These are phyloP conservation scores for Leucoagaricus sp. DNA, from an alignment of 1,284 basidiomycete species.

Conservation along the genomic window DNA sequence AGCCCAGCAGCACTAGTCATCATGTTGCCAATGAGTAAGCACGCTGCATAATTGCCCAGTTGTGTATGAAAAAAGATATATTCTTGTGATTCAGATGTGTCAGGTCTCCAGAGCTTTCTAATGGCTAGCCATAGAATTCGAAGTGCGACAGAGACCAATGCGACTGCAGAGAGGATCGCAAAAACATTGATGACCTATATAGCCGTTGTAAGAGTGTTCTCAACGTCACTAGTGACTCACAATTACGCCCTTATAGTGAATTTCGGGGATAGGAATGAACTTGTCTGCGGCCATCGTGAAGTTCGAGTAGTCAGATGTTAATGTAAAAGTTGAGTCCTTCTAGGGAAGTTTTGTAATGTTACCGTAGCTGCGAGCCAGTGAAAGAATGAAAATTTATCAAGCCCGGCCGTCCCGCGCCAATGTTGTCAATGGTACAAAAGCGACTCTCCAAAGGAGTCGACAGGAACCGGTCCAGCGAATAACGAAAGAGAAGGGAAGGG, in stretches of 20 bases:
- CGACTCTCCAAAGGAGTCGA: conserved; percentile 25
- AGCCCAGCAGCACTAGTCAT: conserved; percentile 54
- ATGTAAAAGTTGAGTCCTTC: background rate
- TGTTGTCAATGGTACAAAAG: conserved; percentile 18
- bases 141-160: conserved; percentile 47
- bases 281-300: conserved; percentile 19
- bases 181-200: conserved; percentile 51
- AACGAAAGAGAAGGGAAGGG: conserved; percentile 19
- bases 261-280: conserved; percentile 32
- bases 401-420: conserved; percentile 26
- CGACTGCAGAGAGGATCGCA: conserved; percentile 52
- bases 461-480: conserved; percentile 28
- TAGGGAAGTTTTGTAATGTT: background rate
- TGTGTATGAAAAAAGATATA: conserved; percentile 70
- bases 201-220: background rate
- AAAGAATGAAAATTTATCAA: conserved; percentile 15
- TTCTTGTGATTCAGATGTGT: conserved; percentile 35
- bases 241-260: conserved; percentile 42
- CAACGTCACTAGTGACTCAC: conserved; percentile 33
- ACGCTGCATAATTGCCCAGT: conserved; percentile 64
- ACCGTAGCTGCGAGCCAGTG: background rate
- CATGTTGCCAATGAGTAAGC: conserved; percentile 60
- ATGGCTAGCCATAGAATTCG: conserved; percentile 46
- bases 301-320: background rate
- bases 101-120: conserved; percentile 26